Percentiles rank a stretch among this genome's conserved stretches.
Conservation (phyloP, 257 asterid species). For the Penstemon barbatus region DNA sequence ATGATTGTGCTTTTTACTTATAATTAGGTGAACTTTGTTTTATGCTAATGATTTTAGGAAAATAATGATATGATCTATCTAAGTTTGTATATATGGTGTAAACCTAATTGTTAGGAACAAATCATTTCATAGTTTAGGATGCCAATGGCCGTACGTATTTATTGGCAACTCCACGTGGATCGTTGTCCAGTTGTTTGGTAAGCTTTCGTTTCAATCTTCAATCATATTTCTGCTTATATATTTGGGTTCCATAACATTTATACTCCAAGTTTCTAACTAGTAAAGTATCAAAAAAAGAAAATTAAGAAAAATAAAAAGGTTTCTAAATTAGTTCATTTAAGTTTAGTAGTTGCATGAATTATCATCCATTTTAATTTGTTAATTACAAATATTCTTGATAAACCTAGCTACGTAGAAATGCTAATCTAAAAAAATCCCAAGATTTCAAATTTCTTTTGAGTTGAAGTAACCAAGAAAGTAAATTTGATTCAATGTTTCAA, state of each 20-base stretch:
- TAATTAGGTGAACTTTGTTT: constrained; percentile 3
- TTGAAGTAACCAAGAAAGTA: too few species aligned
- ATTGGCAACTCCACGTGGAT: neutral
- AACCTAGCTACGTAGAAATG: too few species aligned
- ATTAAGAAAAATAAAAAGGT: too few species aligned
- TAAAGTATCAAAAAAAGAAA: neutral
- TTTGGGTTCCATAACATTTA: neutral
- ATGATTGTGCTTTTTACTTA: neutral
- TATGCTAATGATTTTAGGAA: constrained; percentile 11
- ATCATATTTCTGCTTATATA: constrained; percentile 10
- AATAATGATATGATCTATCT: constrained; percentile 14
- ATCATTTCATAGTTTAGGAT: constrained; percentile 6
- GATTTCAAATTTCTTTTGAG: neutral
- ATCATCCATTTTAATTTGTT: neutral
- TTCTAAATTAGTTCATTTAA: neutral
- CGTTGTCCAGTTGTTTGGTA: constrained; percentile 23
- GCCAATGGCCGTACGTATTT: constrained; percentile 7
- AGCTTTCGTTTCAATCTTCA: constrained; percentile 30
- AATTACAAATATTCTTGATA: neutral
- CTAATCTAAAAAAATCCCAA: too few species aligned
- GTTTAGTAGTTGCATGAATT: neutral
- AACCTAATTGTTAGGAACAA: constrained; percentile 26
- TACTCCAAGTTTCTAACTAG: constrained; percentile 1
- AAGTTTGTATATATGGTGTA: constrained; percentile 15
- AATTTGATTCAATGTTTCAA: too few species aligned